These are phyloP conservation scores for Phyllosticta paracitricarpa DNA, from an alignment of 2,329 filamentous ascomycete genomes.

Conservation along the genomic window DNA sequence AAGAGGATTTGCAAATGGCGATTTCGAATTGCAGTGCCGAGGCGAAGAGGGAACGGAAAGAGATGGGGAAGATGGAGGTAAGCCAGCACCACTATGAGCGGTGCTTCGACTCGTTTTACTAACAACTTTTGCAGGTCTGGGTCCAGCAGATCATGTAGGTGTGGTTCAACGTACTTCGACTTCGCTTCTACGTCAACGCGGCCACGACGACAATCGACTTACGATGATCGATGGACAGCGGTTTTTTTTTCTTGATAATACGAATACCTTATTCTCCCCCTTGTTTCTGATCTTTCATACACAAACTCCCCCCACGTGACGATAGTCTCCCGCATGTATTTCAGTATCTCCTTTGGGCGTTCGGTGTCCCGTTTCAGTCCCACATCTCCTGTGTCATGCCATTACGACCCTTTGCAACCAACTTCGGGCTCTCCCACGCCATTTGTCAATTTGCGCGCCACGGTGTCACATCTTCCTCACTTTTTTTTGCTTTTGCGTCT, in stretches of 20 bases:
- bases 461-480: background rate
- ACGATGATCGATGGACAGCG: background rate
- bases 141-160: constrained; percentile 9
- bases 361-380: background rate
- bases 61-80: constrained; percentile 93
- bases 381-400: background rate
- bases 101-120: background rate
- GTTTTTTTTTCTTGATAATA: background rate
- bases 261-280: background rate
- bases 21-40: constrained; percentile 57
- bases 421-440: background rate
- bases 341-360: background rate
- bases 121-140: constrained; percentile 2
- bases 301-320: background rate
- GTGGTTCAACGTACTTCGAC: background rate
- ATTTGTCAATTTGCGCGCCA: background rate
- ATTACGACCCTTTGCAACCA: background rate
- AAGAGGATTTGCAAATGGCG: constrained; percentile 89
- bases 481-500: background rate
- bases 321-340: background rate
- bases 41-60: constrained; percentile 63
- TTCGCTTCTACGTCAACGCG: background rate
- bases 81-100: constrained; percentile 26
- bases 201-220: background rate
- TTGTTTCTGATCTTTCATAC: background rate